Evolutionary conservation across 2,329 filamentous ascomycete species (phyloP), one percentile per base, ranked within the genome.

Genomic region (Venturia pyrina): DNA sequence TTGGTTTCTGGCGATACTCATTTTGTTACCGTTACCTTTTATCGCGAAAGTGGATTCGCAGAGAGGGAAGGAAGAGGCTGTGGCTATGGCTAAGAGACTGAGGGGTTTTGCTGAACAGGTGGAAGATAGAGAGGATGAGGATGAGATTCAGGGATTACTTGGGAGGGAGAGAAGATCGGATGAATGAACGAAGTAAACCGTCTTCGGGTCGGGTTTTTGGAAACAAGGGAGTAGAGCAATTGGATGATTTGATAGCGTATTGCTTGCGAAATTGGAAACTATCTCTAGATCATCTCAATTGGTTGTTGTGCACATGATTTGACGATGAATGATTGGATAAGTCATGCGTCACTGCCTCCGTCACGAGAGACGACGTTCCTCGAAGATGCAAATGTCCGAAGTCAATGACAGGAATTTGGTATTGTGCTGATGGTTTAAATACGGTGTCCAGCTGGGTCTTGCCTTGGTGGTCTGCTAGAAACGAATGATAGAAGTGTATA

Each of bases 21-120:
- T 96, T 3, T 84, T 89, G 11, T 75, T 93, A 3, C 92, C 93
- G 0, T 85, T 89, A 10, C 90, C 91, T 0, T 77, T 97, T 66
- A 87, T 97, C 70, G 90, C 88, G 75, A 84, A 88, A 67, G 86
- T 98, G 61, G 83, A 96, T 76, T 89, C 93, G 6, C 88, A 93
- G 63, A 75, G 71, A 67, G 78, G 77, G 3, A 73, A 74, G 62
- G 73, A 71, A 24, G 76, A 78, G 66, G 75, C 74, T 32, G 66
- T 67, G 60, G 65, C 53, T 3, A 68, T 75, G 71, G 74, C 70
- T 19, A 43, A 62, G 37, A 46, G 37, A 32, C 34, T 62, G 37
- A 62, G 43, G 43, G 60, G 60, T 4, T 43, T 43, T 6, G 48
- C 48, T 32, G 48, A 53, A 10, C 48, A 34, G n/a, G 62, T 46